A percentile compares a stretch with the other conserved stretches of the same genome.
phyloP scores from a whole-genome alignment of 148 eudicot genomes.

The Polygonum maritimum region DNA sequence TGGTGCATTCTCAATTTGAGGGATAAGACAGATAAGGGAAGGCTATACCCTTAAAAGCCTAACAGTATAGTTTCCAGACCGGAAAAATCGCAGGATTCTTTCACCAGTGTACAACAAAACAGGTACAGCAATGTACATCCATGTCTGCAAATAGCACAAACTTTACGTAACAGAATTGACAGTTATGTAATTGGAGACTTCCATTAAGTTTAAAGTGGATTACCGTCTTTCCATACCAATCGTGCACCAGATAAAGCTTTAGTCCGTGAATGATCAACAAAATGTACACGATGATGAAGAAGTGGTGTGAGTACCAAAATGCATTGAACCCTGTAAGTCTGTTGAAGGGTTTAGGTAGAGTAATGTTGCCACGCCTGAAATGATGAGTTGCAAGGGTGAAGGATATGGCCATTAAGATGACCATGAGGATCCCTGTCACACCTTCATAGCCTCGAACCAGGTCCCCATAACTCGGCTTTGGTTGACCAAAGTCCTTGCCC shows the following conservation, averaged over 20 bases:
- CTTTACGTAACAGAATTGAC: neutral
- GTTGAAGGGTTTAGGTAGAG: constrained; percentile 65
- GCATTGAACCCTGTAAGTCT: constrained; percentile 77
- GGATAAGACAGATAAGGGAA: neutral
- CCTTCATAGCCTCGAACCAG: constrained; percentile 57
- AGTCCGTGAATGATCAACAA: constrained; percentile 62
- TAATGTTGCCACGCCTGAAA: constrained; percentile 56
- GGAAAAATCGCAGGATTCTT: constrained; percentile 72
- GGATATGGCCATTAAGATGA: constrained; percentile 53
- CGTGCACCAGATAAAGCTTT: constrained; percentile 55
- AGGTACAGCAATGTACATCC: constrained; percentile 94
- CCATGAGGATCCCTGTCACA: constrained; percentile 66
- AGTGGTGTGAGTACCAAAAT: constrained; percentile 83
- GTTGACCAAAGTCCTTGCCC: constrained; percentile 30
- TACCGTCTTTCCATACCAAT: constrained; percentile 74
- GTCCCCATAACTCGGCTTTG: constrained; percentile 45
- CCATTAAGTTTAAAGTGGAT: neutral
- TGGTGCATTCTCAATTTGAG: no score
- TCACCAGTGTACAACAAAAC: constrained; percentile 93
- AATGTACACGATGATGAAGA: constrained; percentile 57
- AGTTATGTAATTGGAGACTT: neutral
- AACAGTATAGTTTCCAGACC: constrained; percentile 66
- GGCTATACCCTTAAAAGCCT: constrained; percentile 57
- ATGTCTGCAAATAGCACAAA: constrained; percentile 45
- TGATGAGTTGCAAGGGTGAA: constrained; percentile 63